Evolutionary conservation across 2,329 filamentous ascomycete genomes (phyloP), one percentile per base, ranked within the genome.

Genomic region (Nigrograna mackinnonii): DNA sequence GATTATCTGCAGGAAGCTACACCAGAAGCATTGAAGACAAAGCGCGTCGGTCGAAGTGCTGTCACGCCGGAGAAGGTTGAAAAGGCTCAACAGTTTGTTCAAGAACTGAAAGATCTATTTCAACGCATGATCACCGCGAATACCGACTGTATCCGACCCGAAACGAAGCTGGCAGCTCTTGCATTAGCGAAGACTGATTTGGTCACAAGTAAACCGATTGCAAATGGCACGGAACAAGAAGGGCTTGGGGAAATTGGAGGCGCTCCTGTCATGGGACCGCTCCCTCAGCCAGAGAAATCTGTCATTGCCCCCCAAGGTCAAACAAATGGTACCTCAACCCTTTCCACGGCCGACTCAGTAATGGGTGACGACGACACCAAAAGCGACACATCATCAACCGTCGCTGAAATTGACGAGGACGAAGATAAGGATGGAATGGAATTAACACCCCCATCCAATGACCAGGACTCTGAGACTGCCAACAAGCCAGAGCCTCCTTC

Each of bases 141-240:
- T 4, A 74, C 77, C 30, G 70, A 77, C 9, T 84, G 79, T 13
- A 83, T 91, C 21, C 82, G 78, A 32, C 91, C 91, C 2, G 84
- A 85, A 3, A 85, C 87, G 54, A 83, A 89, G 51, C 78, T 96
- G 22, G 91, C 91, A 19, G 85, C 90, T 37, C 80, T 91, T 28
- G 91, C 91, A 1, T 75, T 96, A 17, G 81, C 89, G 18, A 76
- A 76, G 35, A 76, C 77, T 28, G 79, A 82, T 52, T 77, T 35
- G 21, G 51, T 50, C 12, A 49, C 54, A 9, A 37, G 37, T 16
- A 41, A 39, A 12, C 17, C 74, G 28, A 72, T 71, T 18, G 74
- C 42, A 66, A 71, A 43, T 77, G 77, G 19, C 11, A 36, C 41
- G 71, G 75, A 40, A 59, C 54, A 58, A 49, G 38, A 56, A 47